Percentiles rank a stretch among this genome's conserved stretches.
Evolutionary conservation across 257 asterid species (phyloP).

Genomic region (Galeopsis tetrahit): DNA sequence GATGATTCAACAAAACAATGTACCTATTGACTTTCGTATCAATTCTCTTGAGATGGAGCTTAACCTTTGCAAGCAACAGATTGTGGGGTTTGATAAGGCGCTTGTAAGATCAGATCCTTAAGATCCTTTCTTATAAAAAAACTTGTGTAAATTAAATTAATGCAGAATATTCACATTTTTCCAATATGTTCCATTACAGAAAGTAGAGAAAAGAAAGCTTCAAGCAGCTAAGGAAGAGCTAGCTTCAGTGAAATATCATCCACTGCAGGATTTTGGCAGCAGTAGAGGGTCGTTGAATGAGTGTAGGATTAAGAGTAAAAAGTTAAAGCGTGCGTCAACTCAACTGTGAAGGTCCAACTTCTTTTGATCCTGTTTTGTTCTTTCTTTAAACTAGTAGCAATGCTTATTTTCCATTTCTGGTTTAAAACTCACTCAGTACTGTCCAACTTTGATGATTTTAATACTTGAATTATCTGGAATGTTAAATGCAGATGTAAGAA

Average conservation of each 20-base stretch:
- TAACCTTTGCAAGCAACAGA: conserved; percentile 81
- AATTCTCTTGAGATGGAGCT: conserved; percentile 85
- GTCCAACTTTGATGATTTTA: not conserved
- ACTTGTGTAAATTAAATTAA: not conserved
- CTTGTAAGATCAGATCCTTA: conserved; percentile 78
- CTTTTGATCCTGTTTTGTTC: conserved; percentile 1
- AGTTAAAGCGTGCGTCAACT: conserved; percentile 44
- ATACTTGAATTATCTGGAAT: conserved; percentile 14
- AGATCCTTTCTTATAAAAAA: conserved; percentile 29
- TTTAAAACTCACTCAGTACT: not conserved
- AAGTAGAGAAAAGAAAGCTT: conserved; percentile 56
- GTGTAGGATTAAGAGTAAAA: conserved; percentile 49
- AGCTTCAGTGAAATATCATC: conserved; percentile 79
- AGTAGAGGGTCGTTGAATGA: conserved; percentile 31
- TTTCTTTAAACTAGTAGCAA: not conserved
- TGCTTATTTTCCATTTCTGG: conserved; percentile 11
- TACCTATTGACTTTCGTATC: conserved; percentile 65
- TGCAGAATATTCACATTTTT: conserved; percentile 9
- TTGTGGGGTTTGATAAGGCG: conserved; percentile 58
- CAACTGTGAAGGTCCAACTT: conserved; percentile 29
- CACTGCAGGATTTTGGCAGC: conserved; percentile 51
- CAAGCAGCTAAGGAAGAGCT: conserved; percentile 59
- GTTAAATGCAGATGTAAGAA: conserved; percentile 18
- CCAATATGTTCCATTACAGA: conserved; percentile 52
- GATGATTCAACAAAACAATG: conserved; percentile 71